Percentiles rank a stretch among this genome's conserved stretches.
These are phyloP conservation scores for Ophiostoma ips DNA, from an alignment of 2,329 filamentous ascomycete species.

Conservation along the genomic window DNA sequence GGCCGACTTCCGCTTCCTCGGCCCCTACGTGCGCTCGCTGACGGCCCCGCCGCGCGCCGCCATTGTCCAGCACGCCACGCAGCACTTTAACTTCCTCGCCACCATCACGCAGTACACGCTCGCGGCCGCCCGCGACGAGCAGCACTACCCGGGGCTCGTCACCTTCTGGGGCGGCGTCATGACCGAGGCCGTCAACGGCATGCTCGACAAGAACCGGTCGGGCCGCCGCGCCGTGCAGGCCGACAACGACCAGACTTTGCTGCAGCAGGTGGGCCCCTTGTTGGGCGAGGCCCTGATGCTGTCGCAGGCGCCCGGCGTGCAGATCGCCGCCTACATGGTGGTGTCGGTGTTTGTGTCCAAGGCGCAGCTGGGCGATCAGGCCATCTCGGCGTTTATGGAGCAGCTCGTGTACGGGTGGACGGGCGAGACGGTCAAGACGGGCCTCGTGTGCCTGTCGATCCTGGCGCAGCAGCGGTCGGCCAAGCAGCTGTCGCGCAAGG, in stretches of 20 bases:
- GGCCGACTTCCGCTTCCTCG: conserved; percentile 65
- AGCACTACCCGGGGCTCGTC: conserved; percentile 63
- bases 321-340: conserved; percentile 84
- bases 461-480: conserved; percentile 67
- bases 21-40: conserved; percentile 69
- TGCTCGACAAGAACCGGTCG: conserved; percentile 64
- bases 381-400: conserved; percentile 81
- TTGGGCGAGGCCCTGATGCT: conserved; percentile 67
- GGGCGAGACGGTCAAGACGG: conserved; percentile 55
- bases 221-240: conserved; percentile 63
- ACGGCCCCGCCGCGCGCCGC: conserved; percentile 65
- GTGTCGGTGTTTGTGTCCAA: conserved; percentile 76
- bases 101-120: conserved; percentile 68
- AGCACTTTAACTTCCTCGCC: conserved; percentile 62
- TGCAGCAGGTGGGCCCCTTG: conserved; percentile 51
- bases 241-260: conserved; percentile 67
- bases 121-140: conserved; percentile 53
- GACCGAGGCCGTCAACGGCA: conserved; percentile 71
- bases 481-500: conserved; percentile 52
- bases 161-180: conserved; percentile 86
- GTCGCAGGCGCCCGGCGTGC: conserved; percentile 62
- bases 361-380: conserved; percentile 60
- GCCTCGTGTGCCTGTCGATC: conserved; percentile 66
- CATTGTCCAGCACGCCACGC: conserved; percentile 70
- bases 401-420: conserved; percentile 69